Evolutionary conservation across 1,139 yeast species (phyloP).

Genomic region (Meyerozyma guilliermondii): DNA sequence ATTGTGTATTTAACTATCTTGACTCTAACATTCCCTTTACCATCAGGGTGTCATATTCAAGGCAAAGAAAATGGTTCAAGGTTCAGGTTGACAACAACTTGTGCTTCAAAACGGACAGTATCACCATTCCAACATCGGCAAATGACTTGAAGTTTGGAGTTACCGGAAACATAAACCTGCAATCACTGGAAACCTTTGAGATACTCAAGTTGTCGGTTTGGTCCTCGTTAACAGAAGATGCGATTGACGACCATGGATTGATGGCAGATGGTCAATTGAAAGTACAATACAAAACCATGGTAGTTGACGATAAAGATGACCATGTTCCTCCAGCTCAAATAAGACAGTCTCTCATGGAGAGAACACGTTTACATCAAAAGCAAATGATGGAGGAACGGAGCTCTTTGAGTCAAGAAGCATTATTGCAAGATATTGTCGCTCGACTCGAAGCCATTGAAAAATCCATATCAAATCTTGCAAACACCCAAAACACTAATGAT

Average conservation of each 20-base stretch:
- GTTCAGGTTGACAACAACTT: conserved; percentile 67
- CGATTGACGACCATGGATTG: conserved; percentile 53
- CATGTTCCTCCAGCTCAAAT: conserved; percentile 18
- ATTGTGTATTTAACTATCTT: conserved; percentile 56
- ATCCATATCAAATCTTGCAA: background rate
- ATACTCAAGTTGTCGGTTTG: conserved; percentile 51
- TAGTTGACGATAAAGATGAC: conserved; percentile 10
- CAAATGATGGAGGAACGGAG: conserved; percentile 10
- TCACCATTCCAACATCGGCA: conserved; percentile 29
- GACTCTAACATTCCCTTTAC: conserved; percentile 67
- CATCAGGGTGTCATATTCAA: conserved; percentile 56
- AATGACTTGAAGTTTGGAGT: conserved; percentile 46
- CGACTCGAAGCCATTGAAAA: background rate
- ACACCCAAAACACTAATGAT: background rate
- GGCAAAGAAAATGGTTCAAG: conserved; percentile 40
- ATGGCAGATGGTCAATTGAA: conserved; percentile 40
- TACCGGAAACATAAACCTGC: conserved; percentile 35
- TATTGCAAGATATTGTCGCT: background rate
- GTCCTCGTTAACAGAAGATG: conserved; percentile 49
- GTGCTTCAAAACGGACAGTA: conserved; percentile 59
- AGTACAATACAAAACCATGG: conserved; percentile 17
- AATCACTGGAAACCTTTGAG: conserved; percentile 54
- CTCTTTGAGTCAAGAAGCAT: background rate
- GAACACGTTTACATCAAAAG: conserved; percentile 22
- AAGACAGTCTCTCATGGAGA: conserved; percentile 38